Conservation (phyloP, 257 asterid genomes). For the Striga asiatica region DNA sequence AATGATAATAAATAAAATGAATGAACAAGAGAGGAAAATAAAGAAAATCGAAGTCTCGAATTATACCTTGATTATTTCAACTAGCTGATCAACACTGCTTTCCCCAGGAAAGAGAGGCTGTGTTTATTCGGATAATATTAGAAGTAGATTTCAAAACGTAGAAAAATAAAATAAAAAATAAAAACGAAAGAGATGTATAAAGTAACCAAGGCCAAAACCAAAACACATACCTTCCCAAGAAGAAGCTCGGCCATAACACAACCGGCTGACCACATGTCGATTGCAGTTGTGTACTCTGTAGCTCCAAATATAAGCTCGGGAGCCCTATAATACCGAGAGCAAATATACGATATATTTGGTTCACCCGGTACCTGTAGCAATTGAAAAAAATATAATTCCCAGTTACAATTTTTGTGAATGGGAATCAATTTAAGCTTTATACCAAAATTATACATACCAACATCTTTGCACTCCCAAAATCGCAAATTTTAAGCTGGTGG, state of each 20-base stretch:
- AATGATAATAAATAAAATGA: neutral
- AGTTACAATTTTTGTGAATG: neutral
- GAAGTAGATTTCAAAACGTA: neutral
- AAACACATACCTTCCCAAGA: slow-evolving; percentile 52
- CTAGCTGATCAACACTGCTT: slow-evolving; percentile 85
- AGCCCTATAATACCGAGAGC: slow-evolving; percentile 92
- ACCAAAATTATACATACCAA: slow-evolving; percentile 44
- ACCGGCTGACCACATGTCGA: slow-evolving; percentile 95
- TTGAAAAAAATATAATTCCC: neutral
- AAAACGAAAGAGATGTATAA: no score
- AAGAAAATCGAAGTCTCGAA: neutral
- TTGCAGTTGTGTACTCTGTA: slow-evolving; percentile 81
- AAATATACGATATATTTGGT: slow-evolving; percentile 85
- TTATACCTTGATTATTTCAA: slow-evolving; percentile 73
- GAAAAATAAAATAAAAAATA: neutral
- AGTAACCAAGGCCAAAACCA: neutral
- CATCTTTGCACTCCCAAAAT: slow-evolving; percentile 96
- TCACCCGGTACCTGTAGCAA: slow-evolving; percentile 71
- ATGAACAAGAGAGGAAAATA: neutral
- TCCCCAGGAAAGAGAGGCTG: slow-evolving; percentile 97
- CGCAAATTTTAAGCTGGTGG: slow-evolving; percentile 85
- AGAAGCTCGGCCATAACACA: slow-evolving; percentile 95
- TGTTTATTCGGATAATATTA: slow-evolving; percentile 8
- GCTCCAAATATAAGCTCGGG: slow-evolving; percentile 96
- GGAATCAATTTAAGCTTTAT: neutral